A percentile compares a stretch with the other conserved stretches of the same genome.
These are phyloP conservation scores for Claviceps monticola DNA, from an alignment of 2,329 filamentous ascomycete species.

Conservation along the genomic window DNA sequence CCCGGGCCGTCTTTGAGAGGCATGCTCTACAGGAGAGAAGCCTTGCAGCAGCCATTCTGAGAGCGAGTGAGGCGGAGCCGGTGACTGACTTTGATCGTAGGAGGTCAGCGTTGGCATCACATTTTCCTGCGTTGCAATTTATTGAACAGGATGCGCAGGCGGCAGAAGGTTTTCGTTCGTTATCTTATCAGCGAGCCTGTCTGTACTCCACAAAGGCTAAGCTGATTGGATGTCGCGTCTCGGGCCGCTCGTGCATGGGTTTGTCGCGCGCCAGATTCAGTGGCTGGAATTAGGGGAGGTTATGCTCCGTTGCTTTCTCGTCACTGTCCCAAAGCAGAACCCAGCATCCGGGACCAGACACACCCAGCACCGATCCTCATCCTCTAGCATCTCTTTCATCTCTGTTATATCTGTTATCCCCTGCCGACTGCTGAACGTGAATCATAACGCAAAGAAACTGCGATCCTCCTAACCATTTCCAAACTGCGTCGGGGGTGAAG, in stretches of 20 bases:
- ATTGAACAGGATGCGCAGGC: too few species aligned
- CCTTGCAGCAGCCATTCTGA: conserved; percentile 14
- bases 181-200: conserved; percentile 26
- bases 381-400: too few species aligned
- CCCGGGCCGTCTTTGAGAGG: conserved; percentile 14
- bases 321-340: too few species aligned
- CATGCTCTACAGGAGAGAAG: conserved; percentile 15
- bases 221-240: conserved; percentile 4
- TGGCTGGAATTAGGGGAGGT: too few species aligned
- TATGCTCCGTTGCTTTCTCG: too few species aligned
- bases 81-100: not conserved
- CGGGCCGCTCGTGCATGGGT: not conserved
- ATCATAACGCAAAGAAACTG: too few species aligned
- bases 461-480: not conserved
- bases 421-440: too few species aligned
- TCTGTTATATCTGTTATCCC: too few species aligned
- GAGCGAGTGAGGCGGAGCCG: not conserved
- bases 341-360: too few species aligned
- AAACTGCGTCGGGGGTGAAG: not conserved
- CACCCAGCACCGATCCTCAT: too few species aligned
- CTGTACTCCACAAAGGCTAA: not conserved
- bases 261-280: not conserved
- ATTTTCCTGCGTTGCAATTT: too few species aligned
- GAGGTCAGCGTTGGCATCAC: not conserved
- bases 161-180: not conserved